Evolutionary conservation across 2,329 filamentous ascomycete genomes (phyloP).

Genomic region (Hymenoscyphus fructigenus): DNA sequence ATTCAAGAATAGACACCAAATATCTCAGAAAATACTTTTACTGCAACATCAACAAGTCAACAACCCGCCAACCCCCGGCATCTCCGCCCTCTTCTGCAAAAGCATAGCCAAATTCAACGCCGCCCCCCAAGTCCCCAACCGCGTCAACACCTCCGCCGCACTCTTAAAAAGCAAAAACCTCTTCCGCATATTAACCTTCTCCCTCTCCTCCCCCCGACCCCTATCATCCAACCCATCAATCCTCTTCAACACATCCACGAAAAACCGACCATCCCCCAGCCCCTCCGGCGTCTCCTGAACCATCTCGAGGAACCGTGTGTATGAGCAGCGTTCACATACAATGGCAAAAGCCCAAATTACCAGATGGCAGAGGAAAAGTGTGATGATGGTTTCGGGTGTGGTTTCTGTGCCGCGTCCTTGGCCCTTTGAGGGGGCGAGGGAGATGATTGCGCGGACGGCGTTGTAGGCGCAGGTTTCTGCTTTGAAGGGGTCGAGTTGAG

Average conservation of each 20-base stretch:
- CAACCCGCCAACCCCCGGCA: conserved; percentile 4
- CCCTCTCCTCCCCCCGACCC: not conserved
- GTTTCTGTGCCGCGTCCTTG: conserved; percentile 17
- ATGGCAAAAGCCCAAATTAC: conserved; percentile 27
- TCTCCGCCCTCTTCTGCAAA: conserved; percentile 24
- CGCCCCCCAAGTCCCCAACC: conserved; percentile 28
- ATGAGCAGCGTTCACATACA: conserved; percentile 17
- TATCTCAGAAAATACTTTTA: not conserved
- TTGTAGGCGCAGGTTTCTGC: conserved; percentile 22
- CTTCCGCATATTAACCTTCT: not conserved
- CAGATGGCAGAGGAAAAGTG: conserved; percentile 27
- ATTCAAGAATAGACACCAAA: no score
- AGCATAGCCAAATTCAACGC: conserved; percentile 27
- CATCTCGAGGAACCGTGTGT: conserved; percentile 7
- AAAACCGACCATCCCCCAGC: conserved; percentile 13
- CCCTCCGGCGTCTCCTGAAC: conserved; percentile 4
- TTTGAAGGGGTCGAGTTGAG: conserved; percentile 10
- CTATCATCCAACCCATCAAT: conserved; percentile 8
- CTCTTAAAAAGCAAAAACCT: conserved; percentile 22
- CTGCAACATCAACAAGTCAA: not conserved
- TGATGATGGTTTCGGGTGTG: conserved; percentile 23
- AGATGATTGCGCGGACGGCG: conserved; percentile 23
- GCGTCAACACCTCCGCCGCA: conserved; percentile 28
- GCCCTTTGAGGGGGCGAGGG: conserved; percentile 10
- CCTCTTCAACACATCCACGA: conserved; percentile 17